Conservation (phyloP, 1,284 basidiomycete species). For the Fomitopsis pinicola region DNA sequence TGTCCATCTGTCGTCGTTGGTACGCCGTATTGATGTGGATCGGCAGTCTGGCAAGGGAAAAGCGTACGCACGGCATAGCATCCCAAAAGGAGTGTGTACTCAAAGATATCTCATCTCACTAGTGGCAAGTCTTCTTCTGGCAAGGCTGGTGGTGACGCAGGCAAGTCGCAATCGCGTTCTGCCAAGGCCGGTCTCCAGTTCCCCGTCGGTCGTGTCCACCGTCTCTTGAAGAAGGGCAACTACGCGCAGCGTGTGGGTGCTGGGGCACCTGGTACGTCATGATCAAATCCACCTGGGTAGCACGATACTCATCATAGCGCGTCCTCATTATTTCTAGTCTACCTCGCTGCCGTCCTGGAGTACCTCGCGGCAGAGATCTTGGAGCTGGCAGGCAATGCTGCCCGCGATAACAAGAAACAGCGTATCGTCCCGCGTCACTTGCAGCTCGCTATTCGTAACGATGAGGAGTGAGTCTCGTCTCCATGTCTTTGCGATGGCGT, state of each 20-base stretch:
- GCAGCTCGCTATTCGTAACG: conserved; percentile 83
- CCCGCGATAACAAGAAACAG: conserved; percentile 72
- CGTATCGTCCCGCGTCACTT: conserved; percentile 85
- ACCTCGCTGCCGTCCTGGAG: conserved; percentile 82
- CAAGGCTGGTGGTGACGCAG: conserved; percentile 44
- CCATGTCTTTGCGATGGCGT: background rate
- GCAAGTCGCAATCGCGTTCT: conserved; percentile 62
- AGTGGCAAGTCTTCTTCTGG: conserved; percentile 57
- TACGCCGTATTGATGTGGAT: conserved; percentile 13
- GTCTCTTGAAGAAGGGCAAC: conserved; percentile 79
- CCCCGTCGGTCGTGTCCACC: conserved; percentile 87
- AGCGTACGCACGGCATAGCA: conserved; percentile 30
- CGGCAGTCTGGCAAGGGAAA: conserved; percentile 52
- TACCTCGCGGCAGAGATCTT: conserved; percentile 87
- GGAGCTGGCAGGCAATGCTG: conserved; percentile 84
- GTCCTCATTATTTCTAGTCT: conserved; percentile 44
- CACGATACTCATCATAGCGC: too few relatives aligned
- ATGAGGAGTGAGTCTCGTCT: conserved; percentile 57
- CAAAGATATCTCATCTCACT: background rate
- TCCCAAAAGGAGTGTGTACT: conserved; percentile 8
- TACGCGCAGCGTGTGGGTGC: conserved; percentile 71
- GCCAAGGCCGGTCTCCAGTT: conserved; percentile 79
- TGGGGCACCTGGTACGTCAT: conserved; percentile 62
- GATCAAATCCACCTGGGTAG: background rate
- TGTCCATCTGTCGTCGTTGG: conserved; percentile 3